Percentiles rank a stretch among this genome's conserved stretches.
Conservation (phyloP, 2,329 filamentous ascomycete species). For the Fusarium heterosporum region DNA sequence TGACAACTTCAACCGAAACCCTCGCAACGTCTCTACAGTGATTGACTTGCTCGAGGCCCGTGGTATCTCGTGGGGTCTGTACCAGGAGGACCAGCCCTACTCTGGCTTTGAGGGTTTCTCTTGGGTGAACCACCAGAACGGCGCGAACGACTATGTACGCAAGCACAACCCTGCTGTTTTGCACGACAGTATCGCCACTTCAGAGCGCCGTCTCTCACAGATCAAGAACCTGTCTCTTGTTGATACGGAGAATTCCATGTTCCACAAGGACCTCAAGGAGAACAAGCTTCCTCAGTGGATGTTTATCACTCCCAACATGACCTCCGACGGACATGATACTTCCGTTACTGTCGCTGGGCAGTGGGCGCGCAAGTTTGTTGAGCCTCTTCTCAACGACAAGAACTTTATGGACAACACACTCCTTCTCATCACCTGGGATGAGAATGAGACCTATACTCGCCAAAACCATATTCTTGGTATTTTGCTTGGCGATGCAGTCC, state of each 20-base stretch:
- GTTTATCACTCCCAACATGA: constrained; percentile 81
- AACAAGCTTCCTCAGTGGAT: constrained; percentile 77
- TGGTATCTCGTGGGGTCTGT: constrained; percentile 75
- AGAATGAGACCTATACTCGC: constrained; percentile 75
- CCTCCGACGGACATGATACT: constrained; percentile 80
- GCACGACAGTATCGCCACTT: constrained; percentile 72
- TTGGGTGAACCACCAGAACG: constrained; percentile 73
- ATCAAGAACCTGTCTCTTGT: constrained; percentile 75
- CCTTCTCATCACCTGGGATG: constrained; percentile 82
- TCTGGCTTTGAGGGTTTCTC: constrained; percentile 75
- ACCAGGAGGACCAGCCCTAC: constrained; percentile 83
- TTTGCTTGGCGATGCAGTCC: constrained; percentile 80
- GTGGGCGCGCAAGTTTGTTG: constrained; percentile 76
- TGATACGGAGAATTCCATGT: constrained; percentile 61
- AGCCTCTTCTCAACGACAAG: constrained; percentile 74
- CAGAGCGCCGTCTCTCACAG: constrained; percentile 69
- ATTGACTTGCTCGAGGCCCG: constrained; percentile 76
- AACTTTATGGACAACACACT: constrained; percentile 82
- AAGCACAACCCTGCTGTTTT: constrained; percentile 80
- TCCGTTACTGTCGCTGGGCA: constrained; percentile 74
- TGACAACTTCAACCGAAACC: constrained; percentile 66
- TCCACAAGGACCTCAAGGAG: constrained; percentile 73
- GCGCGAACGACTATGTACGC: constrained; percentile 81
- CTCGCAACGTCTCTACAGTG: constrained; percentile 72
- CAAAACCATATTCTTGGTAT: constrained; percentile 78